Evolutionary conservation across 148 eudicot species (phyloP), one percentile per base, ranked within the genome.

Genomic region (Persicaria maculosa): DNA sequence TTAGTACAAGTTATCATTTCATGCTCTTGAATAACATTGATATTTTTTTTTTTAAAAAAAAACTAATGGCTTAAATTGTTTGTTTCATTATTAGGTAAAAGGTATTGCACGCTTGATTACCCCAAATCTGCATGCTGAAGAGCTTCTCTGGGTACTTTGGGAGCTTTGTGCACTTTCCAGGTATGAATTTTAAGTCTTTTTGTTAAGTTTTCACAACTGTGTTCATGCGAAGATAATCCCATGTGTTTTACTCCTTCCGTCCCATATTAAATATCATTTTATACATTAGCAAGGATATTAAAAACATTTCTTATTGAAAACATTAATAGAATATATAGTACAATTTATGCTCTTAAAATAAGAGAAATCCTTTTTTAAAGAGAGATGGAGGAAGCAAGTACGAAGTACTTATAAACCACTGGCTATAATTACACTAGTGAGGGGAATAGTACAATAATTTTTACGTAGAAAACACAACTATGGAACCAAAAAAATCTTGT

Each of bases 141-240:
- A 89, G 74, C 85, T 89, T 80, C 81, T 96, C 72, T 90, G 95
- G 89, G 85, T 85, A 58, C 76, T 96, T 77, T 92, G 97, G 99
- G 97, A 96, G 80, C 90, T 96, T 61, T 96, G 99, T 85, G 80
- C 86, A 58, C 94, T 96, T 72, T 89, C 99, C 72, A 86, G 99
- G 99, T 96, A 78, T 67, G 74, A 43, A 16, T 58, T 81, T 1
- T 81, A 71, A 65, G 58, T 72, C 69, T 64, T 7, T 17, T 20
- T 62, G 46, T 45, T 62, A 50, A 71, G 20, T 50, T 72, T 10
- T 50, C 59, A 14, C 17, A 0, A 43, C 46, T 65, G 47, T 15
- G 43, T 40, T 40, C 9, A 11, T 64, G 69, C n/a, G 5, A 6
- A 40, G 69, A 7, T 14, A 64, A 64, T 40, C 69, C 69, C 36